phyloP scores from a whole-genome alignment of 1,284 basidiomycete species.

The Ganoderma lingzhi region DNA sequence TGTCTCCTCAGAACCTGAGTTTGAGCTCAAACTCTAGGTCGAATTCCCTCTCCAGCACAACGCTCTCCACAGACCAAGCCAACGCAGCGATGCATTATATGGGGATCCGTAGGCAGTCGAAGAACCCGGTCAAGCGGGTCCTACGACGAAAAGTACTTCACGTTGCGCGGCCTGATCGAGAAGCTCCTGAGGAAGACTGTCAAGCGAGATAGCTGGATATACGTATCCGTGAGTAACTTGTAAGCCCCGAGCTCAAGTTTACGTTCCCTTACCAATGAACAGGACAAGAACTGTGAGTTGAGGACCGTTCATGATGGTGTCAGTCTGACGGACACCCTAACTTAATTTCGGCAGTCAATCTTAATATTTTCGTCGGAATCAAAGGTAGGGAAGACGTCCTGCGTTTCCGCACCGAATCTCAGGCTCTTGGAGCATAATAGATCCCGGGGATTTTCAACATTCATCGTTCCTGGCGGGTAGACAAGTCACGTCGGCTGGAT shows the following conservation, averaged over 20 bases:
- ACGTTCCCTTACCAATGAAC: background rate
- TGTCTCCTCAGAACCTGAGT: constrained; percentile 15
- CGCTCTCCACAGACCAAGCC: constrained; percentile 38
- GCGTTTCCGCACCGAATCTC: background rate
- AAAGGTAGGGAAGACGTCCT: constrained; percentile 46
- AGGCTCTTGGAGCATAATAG: constrained; percentile 35
- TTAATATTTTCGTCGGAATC: constrained; percentile 78
- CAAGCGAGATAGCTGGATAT: constrained; percentile 74
- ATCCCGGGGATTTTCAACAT: constrained; percentile 74
- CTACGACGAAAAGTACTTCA: constrained; percentile 54
- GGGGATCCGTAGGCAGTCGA: constrained; percentile 41
- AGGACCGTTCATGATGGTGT: background rate
- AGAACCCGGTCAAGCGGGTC: constrained; percentile 49
- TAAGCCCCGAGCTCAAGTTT: background rate
- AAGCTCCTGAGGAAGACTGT: constrained; percentile 68
- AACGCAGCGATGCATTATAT: constrained; percentile 61
- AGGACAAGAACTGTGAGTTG: constrained; percentile 57
- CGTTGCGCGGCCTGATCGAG: constrained; percentile 61
- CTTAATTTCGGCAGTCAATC: constrained; percentile 54
- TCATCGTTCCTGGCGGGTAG: constrained; percentile 70
- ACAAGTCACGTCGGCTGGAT: constrained; percentile 69
- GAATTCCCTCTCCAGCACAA: background rate
- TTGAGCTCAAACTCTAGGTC: constrained; percentile 16
- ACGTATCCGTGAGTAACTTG: constrained; percentile 58
- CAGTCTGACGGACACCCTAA: background rate